phyloP scores from a whole-genome alignment of 768 basidiomycete genomes.

The Mycena chlorophos region DNA sequence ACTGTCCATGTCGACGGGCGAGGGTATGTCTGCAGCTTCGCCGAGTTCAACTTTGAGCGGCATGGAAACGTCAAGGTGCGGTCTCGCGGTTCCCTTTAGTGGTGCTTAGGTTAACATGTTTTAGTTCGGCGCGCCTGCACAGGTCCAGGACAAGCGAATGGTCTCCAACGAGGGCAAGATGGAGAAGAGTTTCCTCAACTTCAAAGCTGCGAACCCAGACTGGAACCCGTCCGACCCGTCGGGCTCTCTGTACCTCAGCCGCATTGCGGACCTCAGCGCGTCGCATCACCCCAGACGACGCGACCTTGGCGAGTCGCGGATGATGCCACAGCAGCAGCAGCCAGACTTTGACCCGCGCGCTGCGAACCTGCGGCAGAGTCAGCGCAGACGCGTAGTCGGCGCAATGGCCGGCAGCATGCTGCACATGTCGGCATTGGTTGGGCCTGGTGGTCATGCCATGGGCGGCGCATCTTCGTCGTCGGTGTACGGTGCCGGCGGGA shows the following conservation, averaged over 20 bases:
- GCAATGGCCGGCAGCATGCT: constrained; percentile 45
- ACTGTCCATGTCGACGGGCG: constrained; percentile 95
- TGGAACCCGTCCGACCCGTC: constrained; percentile 93
- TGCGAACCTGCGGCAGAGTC: constrained; percentile 64
- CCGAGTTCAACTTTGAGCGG: constrained; percentile 95
- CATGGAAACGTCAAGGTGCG: constrained; percentile 89
- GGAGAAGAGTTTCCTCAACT: constrained; percentile 97
- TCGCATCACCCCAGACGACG: constrained; percentile 40
- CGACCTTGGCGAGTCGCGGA: constrained; percentile 26
- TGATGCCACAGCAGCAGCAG: constrained; percentile 17
- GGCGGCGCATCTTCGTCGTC: constrained; percentile 36
- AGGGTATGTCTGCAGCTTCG: constrained; percentile 97
- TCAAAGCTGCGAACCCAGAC: constrained; percentile 94
- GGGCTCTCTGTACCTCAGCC: constrained; percentile 85
- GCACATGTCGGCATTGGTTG: constrained; percentile 48
- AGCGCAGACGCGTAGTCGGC: constrained; percentile 22
- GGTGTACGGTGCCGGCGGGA: constrained; percentile 50
- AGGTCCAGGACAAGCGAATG: constrained; percentile 68
- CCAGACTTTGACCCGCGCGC: constrained; percentile 60
- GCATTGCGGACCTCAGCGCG: constrained; percentile 72
- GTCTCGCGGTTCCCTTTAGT: constrained; percentile 19
- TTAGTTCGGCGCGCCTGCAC: constrained; percentile 83
- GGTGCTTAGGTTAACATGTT: constrained; percentile 1
- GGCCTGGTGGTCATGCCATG: too few relatives aligned
- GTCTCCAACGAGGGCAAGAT: constrained; percentile 94